phyloP scores from a whole-genome alignment of 2,329 filamentous ascomycete genomes.

The Trichoderma oligosporum region DNA sequence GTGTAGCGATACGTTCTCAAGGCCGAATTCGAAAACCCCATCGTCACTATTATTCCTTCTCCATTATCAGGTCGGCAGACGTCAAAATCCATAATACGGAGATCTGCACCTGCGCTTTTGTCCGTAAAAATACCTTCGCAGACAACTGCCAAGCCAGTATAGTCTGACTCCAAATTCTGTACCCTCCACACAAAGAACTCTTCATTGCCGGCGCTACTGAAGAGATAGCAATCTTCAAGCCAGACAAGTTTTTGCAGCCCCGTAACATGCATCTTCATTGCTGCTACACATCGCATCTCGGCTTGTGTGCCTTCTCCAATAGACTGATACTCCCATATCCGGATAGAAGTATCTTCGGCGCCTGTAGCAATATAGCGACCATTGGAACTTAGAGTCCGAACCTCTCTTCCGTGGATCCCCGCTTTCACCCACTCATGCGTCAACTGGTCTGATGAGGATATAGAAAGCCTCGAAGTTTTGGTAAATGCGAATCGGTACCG shows the following conservation, averaged over 20 bases:
- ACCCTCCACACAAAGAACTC: constrained; percentile 86
- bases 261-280: constrained; percentile 72
- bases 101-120: constrained; percentile 54
- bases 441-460: constrained; percentile 43
- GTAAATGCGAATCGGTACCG: constrained; percentile 66
- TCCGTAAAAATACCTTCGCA: constrained; percentile 55
- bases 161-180: constrained; percentile 47
- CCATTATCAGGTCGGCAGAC: constrained; percentile 34
- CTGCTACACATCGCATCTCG: constrained; percentile 51
- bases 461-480: constrained; percentile 54
- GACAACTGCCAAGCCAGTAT: constrained; percentile 50
- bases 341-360: constrained; percentile 70
- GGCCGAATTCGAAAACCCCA: constrained; percentile 81
- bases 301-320: constrained; percentile 12
- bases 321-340: constrained; percentile 58
- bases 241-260: constrained; percentile 80
- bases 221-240: constrained; percentile 67
- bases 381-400: constrained; percentile 52
- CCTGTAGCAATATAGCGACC: constrained; percentile 56
- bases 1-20: constrained; percentile 59
- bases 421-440: constrained; percentile 51
- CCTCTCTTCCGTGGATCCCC: constrained; percentile 83
- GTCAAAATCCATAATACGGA: constrained; percentile 80
- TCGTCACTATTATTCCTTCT: constrained; percentile 55
- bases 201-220: constrained; percentile 83